Percentiles rank a stretch among this genome's conserved stretches.
Conservation (phyloP, 2,329 filamentous ascomycete species). For the Biscogniauxia sp. region DNA sequence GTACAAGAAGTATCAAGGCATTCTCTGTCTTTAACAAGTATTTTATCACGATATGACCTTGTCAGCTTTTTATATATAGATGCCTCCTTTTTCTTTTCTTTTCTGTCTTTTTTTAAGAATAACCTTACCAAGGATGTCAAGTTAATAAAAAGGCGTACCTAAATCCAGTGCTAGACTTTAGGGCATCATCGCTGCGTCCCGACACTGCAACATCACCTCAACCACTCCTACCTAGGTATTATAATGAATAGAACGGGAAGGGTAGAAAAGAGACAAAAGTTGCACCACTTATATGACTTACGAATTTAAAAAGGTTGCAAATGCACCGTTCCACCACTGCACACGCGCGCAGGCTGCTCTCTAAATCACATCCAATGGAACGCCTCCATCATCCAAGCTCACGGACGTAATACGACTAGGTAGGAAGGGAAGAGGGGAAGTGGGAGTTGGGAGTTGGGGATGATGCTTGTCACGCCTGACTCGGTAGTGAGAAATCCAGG, state of each 20-base stretch:
- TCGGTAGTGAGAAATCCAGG: neutral
- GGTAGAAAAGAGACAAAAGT: neutral
- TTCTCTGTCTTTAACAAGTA: too few relatives aligned
- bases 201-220: neutral
- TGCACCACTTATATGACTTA: neutral
- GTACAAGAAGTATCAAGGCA: too few relatives aligned
- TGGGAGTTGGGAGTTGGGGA: neutral
- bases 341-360: neutral
- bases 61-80: too few relatives aligned
- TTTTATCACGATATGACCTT: too few relatives aligned
- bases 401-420: neutral
- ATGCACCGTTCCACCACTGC: neutral
- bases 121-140: neutral
- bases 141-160: neutral
- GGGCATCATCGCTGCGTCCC: neutral
- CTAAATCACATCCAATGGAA: neutral
- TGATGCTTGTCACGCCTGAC: neutral
- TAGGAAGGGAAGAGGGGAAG: neutral
- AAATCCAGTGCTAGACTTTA: neutral
- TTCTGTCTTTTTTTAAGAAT: too few relatives aligned
- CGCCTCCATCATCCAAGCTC: neutral
- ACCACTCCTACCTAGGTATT: neutral
- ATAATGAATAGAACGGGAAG: too few relatives aligned
- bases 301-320: neutral
- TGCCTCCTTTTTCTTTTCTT: too few relatives aligned